phyloP scores from a whole-genome alignment of 495 filamentous ascomycete species.

The Penicillium chermesinum region DNA sequence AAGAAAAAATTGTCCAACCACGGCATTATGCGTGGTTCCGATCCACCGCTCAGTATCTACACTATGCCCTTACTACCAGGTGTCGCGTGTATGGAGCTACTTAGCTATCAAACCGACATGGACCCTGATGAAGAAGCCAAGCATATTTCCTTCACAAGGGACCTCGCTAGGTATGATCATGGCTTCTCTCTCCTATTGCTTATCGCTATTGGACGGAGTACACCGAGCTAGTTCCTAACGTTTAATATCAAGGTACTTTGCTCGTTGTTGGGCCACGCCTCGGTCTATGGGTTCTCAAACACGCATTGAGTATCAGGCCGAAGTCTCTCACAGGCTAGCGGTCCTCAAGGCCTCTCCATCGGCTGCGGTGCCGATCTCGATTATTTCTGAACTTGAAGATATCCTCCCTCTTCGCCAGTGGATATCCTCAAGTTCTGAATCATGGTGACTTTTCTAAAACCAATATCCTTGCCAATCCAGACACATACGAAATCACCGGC shows the following conservation, averaged over 20 bases:
- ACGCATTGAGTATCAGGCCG: no score
- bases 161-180: background rate
- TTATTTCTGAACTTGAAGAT: background rate
- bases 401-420: background rate
- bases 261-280: background rate
- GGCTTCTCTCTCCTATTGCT: no score
- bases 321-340: background rate
- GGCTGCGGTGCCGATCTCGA: background rate
- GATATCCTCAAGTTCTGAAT: background rate
- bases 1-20: no score
- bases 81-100: background rate
- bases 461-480: background rate
- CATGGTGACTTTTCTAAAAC: conserved; percentile 1
- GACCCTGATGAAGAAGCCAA: no score
- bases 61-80: no score
- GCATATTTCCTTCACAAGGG: background rate
- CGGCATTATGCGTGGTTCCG: background rate
- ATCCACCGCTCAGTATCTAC: conserved; percentile 1
- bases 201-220: no score
- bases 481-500: background rate
- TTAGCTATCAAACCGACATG: no score
- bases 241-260: conserved; percentile 1
- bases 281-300: background rate
- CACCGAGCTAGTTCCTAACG: background rate
- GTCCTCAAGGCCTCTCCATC: background rate